Evolutionary conservation across 352 stramenopile species (phyloP).

Genomic region (Aphanomyces invadans): DNA sequence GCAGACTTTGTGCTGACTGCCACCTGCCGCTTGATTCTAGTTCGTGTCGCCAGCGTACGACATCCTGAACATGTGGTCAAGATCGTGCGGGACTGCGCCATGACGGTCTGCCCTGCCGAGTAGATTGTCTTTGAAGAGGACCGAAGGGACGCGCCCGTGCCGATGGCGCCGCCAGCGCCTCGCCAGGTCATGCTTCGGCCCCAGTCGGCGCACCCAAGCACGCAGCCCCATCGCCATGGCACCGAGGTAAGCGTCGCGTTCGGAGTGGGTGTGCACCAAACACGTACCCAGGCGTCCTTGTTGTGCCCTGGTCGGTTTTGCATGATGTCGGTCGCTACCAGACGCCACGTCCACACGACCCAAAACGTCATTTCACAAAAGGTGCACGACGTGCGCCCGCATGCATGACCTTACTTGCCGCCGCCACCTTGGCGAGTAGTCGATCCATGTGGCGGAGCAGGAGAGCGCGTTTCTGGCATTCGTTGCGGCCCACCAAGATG

Average conservation of each 20-base stretch:
- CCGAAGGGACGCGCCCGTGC: not conserved
- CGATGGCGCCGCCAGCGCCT: not conserved
- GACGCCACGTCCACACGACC: not conserved
- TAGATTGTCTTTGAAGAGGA: constrained; percentile 20
- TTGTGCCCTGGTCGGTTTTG: constrained; percentile 1
- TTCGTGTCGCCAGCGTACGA: constrained; percentile 12
- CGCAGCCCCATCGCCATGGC: not conserved
- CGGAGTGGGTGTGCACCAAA: too few relatives aligned
- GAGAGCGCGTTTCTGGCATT: not conserved
- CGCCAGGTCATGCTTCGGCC: not conserved
- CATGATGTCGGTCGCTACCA: not conserved
- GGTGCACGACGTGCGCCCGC: not conserved
- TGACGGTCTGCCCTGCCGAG: too few relatives aligned
- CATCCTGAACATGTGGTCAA: too few relatives aligned
- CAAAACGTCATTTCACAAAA: constrained; percentile 10
- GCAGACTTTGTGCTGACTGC: constrained; percentile 19
- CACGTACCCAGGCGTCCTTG: too few relatives aligned
- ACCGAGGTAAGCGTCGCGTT: too few relatives aligned
- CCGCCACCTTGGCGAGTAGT: not conserved
- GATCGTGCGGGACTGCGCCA: too few relatives aligned
- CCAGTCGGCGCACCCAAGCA: constrained; percentile 2
- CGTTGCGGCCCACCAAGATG: not conserved
- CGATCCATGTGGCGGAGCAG: not conserved
- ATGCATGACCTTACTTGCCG: too few relatives aligned
- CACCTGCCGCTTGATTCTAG: not conserved